phyloP scores from a whole-genome alignment of 1,139 yeast species.

The Suhomyces yuchorum region DNA sequence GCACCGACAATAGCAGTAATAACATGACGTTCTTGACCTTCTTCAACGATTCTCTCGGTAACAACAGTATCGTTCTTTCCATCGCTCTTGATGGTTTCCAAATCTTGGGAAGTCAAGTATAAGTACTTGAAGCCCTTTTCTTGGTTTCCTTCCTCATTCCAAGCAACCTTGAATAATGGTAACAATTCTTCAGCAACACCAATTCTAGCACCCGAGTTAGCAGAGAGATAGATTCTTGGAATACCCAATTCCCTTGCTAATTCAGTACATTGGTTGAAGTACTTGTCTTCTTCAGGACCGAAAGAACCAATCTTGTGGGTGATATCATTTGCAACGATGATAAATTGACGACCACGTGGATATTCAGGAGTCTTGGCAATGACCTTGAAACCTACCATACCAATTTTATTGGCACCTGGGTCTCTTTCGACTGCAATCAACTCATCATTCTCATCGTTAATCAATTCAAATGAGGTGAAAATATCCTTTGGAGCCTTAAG shows the following conservation, averaged over 20 bases:
- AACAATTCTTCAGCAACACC: constrained; percentile 96
- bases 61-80: constrained; percentile 65
- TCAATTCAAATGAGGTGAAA: constrained; percentile 78
- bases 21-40: constrained; percentile 79
- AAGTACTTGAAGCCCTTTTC: constrained; percentile 88
- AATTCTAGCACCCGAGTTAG: constrained; percentile 98
- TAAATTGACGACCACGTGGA: constrained; percentile 92
- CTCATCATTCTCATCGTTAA: constrained; percentile 74
- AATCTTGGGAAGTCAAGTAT: constrained; percentile 73
- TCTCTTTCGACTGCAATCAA: constrained; percentile 91
- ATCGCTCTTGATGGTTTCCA: constrained; percentile 57
- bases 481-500: constrained; percentile 73
- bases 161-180: constrained; percentile 86
- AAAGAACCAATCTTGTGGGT: constrained; percentile 98
- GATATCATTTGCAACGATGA: constrained; percentile 93
- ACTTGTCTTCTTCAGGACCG: constrained; percentile 95
- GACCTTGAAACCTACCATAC: constrained; percentile 96
- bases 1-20: constrained; percentile 88
- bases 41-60: constrained; percentile 80
- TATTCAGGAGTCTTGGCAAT: constrained; percentile 94
- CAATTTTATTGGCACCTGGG: constrained; percentile 92
- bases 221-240: constrained; percentile 93
- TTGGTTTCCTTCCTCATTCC: constrained; percentile 79
- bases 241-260: constrained; percentile 87
- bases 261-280: constrained; percentile 90